Percentiles rank a stretch among this genome's conserved stretches.
Conservation (phyloP, 1,284 basidiomycete genomes). For the Ceratobasidium sp. region DNA sequence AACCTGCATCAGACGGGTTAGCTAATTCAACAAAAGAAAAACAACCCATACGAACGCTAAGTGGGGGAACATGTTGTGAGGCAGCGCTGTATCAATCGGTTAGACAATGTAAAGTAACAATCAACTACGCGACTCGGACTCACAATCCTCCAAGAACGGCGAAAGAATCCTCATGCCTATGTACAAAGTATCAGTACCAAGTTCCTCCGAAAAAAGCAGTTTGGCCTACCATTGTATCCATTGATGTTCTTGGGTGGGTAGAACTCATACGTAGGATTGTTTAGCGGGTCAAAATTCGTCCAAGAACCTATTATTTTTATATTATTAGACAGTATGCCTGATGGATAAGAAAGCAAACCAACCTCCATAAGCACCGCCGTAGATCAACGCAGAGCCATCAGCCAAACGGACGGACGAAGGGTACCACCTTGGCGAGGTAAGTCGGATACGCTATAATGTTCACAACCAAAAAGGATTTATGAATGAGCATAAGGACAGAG, state of each 20-base stretch:
- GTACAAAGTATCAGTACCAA: not conserved
- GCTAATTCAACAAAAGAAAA: not conserved
- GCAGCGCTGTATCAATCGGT: constrained; percentile 73
- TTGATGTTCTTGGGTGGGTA: constrained; percentile 79
- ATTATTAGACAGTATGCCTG: no score
- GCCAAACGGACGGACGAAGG: constrained; percentile 72
- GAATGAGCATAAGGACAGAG: no score
- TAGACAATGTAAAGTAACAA: no score
- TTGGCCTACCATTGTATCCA: constrained; percentile 69
- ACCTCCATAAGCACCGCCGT: constrained; percentile 80
- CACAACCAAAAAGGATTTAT: no score
- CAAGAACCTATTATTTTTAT: constrained; percentile 73
- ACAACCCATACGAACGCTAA: not conserved
- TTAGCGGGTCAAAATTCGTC: constrained; percentile 81
- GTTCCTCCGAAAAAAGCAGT: constrained; percentile 48
- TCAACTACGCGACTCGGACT: constrained; percentile 8
- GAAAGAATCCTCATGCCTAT: constrained; percentile 56
- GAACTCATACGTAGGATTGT: constrained; percentile 84
- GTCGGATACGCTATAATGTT: constrained; percentile 61
- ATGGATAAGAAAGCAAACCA: constrained; percentile 48
- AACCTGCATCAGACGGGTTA: not conserved
- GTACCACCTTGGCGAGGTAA: constrained; percentile 83
- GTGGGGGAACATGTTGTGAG: constrained; percentile 8
- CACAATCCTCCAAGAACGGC: constrained; percentile 62
- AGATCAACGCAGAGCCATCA: constrained; percentile 82